Percentiles rank a stretch among this genome's conserved stretches.
These are phyloP conservation scores for Arabidopsis suecica DNA, from an alignment of 345 rosid genomes.

Conservation along the genomic window DNA sequence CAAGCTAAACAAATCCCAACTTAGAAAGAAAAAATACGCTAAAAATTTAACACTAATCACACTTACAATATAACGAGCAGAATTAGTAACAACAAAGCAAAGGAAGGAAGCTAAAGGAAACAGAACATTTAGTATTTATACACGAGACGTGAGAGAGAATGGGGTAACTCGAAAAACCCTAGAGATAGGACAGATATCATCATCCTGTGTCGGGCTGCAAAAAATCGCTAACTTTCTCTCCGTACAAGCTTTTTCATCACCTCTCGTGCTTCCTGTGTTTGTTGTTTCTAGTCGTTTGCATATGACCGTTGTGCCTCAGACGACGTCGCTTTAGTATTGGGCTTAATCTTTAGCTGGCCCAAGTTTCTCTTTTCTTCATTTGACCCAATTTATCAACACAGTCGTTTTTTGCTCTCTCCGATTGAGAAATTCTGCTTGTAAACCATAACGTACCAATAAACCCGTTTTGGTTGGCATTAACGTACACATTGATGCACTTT, in stretches of 20 bases:
- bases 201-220: background rate
- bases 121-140: background rate
- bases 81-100: background rate
- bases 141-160: background rate
- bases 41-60: too few relatives aligned
- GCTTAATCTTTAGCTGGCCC: background rate
- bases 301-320: background rate
- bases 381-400: too few relatives aligned
- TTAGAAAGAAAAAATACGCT: background rate
- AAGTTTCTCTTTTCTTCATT: too few relatives aligned
- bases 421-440: too few relatives aligned
- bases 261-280: background rate
- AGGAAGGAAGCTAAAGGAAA: background rate
- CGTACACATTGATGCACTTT: too few relatives aligned
- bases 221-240: background rate
- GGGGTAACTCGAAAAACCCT: background rate
- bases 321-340: background rate
- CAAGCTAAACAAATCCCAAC: background rate
- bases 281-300: background rate
- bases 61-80: background rate
- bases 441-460: too few relatives aligned
- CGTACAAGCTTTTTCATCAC: background rate
- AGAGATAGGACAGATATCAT: background rate
- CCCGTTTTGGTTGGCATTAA: too few relatives aligned
- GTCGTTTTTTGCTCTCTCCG: too few relatives aligned